A percentile compares a stretch with the other conserved stretches of the same genome.
Conservation (phyloP, 345 rosid genomes). For the Limnanthes douglasii region DNA sequence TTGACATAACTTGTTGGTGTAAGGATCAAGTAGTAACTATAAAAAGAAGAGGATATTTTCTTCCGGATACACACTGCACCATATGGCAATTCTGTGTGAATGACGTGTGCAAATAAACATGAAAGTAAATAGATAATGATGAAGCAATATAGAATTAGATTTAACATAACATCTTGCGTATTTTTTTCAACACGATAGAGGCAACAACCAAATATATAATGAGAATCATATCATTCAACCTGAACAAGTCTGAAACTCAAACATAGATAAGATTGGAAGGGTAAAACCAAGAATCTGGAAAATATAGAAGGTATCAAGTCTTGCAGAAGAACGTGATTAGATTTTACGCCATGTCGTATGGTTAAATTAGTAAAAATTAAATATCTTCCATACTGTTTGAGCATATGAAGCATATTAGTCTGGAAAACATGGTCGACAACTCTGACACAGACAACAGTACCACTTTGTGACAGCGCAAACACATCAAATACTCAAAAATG, state of each 20-base stretch:
- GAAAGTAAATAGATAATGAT: neutral
- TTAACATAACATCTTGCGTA: conserved; percentile 64
- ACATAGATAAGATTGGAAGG: neutral
- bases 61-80: too few species aligned
- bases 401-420: conserved; percentile 99
- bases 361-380: neutral
- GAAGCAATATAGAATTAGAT: neutral
- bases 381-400: conserved; percentile 95
- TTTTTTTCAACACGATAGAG: conserved; percentile 97
- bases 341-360: neutral
- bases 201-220: conserved; percentile 99
- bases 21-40: too few species aligned
- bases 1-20: neutral
- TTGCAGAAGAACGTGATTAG: neutral
- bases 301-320: too few species aligned
- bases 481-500: conserved; percentile 93
- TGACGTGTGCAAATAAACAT: too few species aligned
- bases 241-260: conserved; percentile 79
- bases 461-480: conserved; percentile 99
- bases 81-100: too few species aligned
- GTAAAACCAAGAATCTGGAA: neutral
- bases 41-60: too few species aligned
- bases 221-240: conserved; percentile 98
- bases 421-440: conserved; percentile 99
- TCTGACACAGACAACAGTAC: conserved; percentile 97